Evolutionary conservation across 116 monocot species (phyloP), one percentile per base, ranked within the genome.

Genomic region (Dioscorea cayenensis): DNA sequence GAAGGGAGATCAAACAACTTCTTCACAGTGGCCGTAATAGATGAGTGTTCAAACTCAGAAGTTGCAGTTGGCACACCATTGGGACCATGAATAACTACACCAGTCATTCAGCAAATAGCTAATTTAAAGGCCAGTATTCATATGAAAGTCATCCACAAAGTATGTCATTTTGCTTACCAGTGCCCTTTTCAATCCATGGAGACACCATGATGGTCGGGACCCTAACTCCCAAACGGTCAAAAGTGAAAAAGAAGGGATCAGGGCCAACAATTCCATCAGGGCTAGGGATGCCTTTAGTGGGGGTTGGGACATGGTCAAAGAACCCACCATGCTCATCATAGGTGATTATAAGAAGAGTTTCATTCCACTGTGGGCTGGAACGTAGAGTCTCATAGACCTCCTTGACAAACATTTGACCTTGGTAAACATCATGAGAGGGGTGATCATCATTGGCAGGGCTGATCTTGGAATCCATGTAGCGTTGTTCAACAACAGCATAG

Each of bases 111-210:
- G 21, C 3, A 49, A 11, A 48, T 22, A 67, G n/a, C n/a, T 22
- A 12, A 19, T 22, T 27, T 20, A 59, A 59, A 17, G 59, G 20
- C 59, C 20, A 2, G 6, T 16, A 59, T 59, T 59, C 59, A 17
- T 17, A 17, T 12, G 25, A 43, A 12, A 43, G 43, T 43, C 43
- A 43, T 43, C 12, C 43, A 43, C 1, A 43, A 43, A 43, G 12
- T 43, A 43, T 43, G 14, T 4, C 28, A 70, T 5, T 37, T 0
- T 28, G 75, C 81, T 66, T 66, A 89, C 89, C 84, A 2, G 86
- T 90, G 1, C 90, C 90, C 75, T 82, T 86, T 18, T 86, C 75
- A 23, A 90, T 90, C 90, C 90, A 90, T 0, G 90, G 90, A 28
- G 87, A 90, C 25, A 90, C 73, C 79, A 90, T 77, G 71, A 90